Percentiles rank a stretch among this genome's conserved stretches.
These are phyloP conservation scores for Leishmania guyanensis DNA, from an alignment of 208 protist genomes.

Conservation along the genomic window DNA sequence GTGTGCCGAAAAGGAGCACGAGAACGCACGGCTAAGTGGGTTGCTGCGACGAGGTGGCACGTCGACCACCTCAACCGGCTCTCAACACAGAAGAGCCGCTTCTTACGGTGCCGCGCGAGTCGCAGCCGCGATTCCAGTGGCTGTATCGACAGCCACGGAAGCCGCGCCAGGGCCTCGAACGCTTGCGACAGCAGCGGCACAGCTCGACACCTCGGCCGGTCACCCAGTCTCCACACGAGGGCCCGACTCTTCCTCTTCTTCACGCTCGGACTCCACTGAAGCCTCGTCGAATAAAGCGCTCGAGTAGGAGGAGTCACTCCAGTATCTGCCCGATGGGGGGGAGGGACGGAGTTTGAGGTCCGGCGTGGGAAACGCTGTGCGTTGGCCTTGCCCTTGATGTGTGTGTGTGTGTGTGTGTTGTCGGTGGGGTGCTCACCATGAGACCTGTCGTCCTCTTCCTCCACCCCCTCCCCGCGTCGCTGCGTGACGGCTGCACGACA, in stretches of 20 bases:
- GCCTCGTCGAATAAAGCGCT: not conserved
- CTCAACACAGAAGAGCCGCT: not conserved
- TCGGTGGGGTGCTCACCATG: not conserved
- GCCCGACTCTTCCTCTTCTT: not conserved
- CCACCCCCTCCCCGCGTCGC: not conserved
- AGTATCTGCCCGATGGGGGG: not conserved
- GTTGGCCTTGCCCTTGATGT: not conserved
- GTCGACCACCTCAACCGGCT: not conserved
- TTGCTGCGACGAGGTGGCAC: constrained; percentile 23
- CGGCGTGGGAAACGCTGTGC: not conserved
- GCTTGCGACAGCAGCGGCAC: not conserved
- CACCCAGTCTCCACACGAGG: not conserved
- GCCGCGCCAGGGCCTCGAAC: not conserved
- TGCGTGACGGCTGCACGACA: too few relatives aligned
- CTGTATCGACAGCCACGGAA: not conserved
- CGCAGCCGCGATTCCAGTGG: not conserved
- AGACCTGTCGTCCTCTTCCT: not conserved
- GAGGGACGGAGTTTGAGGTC: not conserved
- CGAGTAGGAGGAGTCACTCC: not conserved
- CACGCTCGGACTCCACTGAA: not conserved
- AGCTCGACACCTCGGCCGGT: not conserved
- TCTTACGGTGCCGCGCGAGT: not conserved
- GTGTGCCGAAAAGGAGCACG: constrained; percentile 70
- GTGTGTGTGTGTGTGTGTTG: not conserved
- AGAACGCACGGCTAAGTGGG: constrained; percentile 62